Evolutionary conservation across 2,329 filamentous ascomycete genomes (phyloP).

Genomic region (Pseudocercospora fijiensis): DNA sequence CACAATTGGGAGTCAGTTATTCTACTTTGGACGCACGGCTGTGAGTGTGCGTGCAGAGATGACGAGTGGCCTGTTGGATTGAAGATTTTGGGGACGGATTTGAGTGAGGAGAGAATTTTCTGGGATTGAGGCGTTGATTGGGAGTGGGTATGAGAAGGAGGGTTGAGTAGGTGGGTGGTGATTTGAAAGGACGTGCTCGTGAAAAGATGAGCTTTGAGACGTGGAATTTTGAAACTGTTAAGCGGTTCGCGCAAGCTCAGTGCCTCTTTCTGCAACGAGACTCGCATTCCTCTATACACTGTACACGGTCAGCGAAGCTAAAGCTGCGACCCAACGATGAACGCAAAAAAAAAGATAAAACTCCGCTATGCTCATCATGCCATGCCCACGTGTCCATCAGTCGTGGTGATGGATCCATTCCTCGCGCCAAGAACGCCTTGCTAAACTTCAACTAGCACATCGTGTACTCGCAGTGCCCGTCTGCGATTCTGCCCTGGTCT

Average conservation of each 20-base stretch:
- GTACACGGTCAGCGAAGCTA: constrained; percentile 39
- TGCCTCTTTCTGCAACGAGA: background rate
- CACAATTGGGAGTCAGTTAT: constrained; percentile 38
- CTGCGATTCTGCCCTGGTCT: constrained; percentile 66
- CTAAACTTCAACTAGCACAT: constrained; percentile 48
- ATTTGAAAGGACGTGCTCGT: no score
- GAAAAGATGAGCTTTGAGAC: background rate
- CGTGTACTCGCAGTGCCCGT: constrained; percentile 76
- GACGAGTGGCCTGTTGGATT: constrained; percentile 29
- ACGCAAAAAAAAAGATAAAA: constrained; percentile 8
- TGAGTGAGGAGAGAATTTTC: constrained; percentile 27
- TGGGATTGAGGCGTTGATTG: constrained; percentile 20
- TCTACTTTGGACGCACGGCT: constrained; percentile 39
- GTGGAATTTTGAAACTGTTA: background rate
- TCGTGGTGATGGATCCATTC: background rate
- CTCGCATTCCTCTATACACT: background rate
- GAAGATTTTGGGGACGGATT: constrained; percentile 28
- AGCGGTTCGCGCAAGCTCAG: background rate
- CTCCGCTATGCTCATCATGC: constrained; percentile 20
- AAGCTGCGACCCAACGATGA: constrained; percentile 38
- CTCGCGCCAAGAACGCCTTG: constrained; percentile 14
- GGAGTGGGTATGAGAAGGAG: background rate
- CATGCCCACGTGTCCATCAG: constrained; percentile 23
- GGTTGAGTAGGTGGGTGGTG: background rate
- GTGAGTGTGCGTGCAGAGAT: constrained; percentile 37